Evolutionary conservation across 768 basidiomycete genomes (phyloP), one percentile per base, ranked within the genome.

Genomic region (Rhodotorula babjevae): DNA sequence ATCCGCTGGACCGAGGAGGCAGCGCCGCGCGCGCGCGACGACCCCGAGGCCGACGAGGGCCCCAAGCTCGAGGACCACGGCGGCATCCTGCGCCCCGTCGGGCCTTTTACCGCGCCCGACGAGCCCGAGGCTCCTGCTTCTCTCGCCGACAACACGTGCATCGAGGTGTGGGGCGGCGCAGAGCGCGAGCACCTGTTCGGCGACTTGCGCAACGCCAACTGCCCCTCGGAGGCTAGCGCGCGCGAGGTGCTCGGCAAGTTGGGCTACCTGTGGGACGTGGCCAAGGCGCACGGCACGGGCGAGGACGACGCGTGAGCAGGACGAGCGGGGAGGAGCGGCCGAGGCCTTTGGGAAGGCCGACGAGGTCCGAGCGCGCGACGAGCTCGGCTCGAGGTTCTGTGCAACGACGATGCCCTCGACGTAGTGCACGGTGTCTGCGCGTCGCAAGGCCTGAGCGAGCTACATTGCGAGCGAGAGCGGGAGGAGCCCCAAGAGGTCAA

Each of bases 1-100:
- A 91, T 98, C 42, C 87, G 88, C 42, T 99, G 96, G 96, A 97
- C 92, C 4, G 92, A 95, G 79, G 88, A 89, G 72, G 89, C 90
- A 5, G 88, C 88, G 16, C 85, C 68, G 49, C 63, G 76, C 42
- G 61, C 58, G 9, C n/a, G 16, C 44, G 7, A 19, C 42, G 14
- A 15, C 9, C 44, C 33, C 46, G 58, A 63, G 63, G 69, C 57
- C 55, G 67, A 42, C 27, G n/a, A 33, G 0, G 46, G 15, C 21
- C 36, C 33, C 47, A 49, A 46, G 31, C 25, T 63, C 67, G 64
- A 58, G 64, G 33, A 62, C 56, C 29, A 63, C 61, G 61, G 56
- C 31, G 72, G 68, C 4, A 73, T 67, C 47, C 65, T 62, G 9
- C 68, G 62, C 19, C 72, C 67, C 3, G 47, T 68, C 27, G 65